Base-by-base conservation (phyloP, 345 rosid species). In the Cardamine occulta region DNA sequence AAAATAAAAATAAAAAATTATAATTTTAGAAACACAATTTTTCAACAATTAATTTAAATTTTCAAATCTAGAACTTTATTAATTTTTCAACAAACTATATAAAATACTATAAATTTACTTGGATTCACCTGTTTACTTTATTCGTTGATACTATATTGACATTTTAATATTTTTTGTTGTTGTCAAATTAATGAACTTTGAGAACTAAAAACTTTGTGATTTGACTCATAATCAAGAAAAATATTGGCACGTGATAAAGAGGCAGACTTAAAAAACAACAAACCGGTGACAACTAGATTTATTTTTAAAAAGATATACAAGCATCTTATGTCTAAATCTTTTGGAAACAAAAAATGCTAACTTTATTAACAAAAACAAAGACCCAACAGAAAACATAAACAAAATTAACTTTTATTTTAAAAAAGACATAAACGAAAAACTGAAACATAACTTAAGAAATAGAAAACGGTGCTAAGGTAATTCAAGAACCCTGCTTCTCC, bases 271-370 rank as follows among this genome's bases (percentile, higher is more conserved):
- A 31, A 51, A 37, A 37, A 53, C 28, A 1, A 32, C n/a, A 74
- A 49, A 24, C 2, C 17, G 18, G 32, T 47, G 9, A 37, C 4
- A 7, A 23, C 24, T 58, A 39, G 1, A 35, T 34, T 10, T 1
- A 9, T 1, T 15, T 4, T 8, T 21, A 37, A 37, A 45, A 19
- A 19, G 3, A 65, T 18, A 24, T 21, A 62, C 53, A 66, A 57
- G 6, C 29, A 66, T 17, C 54, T 67, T 49, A 74, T 58, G 55
- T 42, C 63, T 49, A 12, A 57, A 35, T 66, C 17, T 57, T 66
- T 17, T 28, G 8, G 39, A 39, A 24, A 48, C 19, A 3, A 49
- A 58, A 6, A 42, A 56, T 18, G 18, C 51, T 57, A 8, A 58
- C 15, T 66, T 47, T 35, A 35, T 8, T 21, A 24, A 62, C 12